These are phyloP conservation scores for Pythium rishiriense DNA, from an alignment of 352 stramenopile species.

Conservation along the genomic window DNA sequence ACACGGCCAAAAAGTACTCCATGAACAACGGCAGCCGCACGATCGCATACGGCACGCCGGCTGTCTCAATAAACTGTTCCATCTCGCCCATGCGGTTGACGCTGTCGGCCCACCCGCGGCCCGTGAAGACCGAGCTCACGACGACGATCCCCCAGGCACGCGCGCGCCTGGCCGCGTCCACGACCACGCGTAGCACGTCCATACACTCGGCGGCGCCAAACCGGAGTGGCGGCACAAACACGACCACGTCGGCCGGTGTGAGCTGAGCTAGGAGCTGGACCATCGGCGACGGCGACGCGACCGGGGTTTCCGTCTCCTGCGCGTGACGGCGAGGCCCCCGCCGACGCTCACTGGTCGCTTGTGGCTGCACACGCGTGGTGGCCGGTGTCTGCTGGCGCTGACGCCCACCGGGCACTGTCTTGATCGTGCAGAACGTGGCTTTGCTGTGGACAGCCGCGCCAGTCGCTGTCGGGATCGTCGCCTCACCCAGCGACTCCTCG, in stretches of 20 bases:
- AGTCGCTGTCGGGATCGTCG: constrained; percentile 43
- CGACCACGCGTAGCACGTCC: constrained; percentile 54
- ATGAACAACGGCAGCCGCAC: constrained; percentile 74
- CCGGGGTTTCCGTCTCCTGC: neutral
- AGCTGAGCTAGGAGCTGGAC: constrained; percentile 57
- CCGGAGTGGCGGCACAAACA: constrained; percentile 69
- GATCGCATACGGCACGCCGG: constrained; percentile 59
- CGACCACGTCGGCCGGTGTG: constrained; percentile 60
- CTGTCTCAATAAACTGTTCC: constrained; percentile 58
- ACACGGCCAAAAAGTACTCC: constrained; percentile 73
- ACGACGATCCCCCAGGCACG: constrained; percentile 76
- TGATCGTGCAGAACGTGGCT: constrained; percentile 73
- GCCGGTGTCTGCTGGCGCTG: constrained; percentile 28
- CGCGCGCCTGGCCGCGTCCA: constrained; percentile 46
- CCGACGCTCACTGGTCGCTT: neutral
- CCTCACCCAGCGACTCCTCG: constrained; percentile 35
- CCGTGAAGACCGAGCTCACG: constrained; percentile 69
- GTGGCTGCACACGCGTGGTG: constrained; percentile 17
- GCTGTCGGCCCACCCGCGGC: constrained; percentile 28
- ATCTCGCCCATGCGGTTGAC: constrained; percentile 66
- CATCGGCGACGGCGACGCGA: constrained; percentile 39
- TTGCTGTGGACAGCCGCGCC: constrained; percentile 51
- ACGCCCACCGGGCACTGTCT: constrained; percentile 31
- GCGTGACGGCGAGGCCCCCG: neutral
- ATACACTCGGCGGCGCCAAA: constrained; percentile 50